Evolutionary conservation across 805 yeast species (phyloP).

Genomic region (Wickerhamiella kazuoi): DNA sequence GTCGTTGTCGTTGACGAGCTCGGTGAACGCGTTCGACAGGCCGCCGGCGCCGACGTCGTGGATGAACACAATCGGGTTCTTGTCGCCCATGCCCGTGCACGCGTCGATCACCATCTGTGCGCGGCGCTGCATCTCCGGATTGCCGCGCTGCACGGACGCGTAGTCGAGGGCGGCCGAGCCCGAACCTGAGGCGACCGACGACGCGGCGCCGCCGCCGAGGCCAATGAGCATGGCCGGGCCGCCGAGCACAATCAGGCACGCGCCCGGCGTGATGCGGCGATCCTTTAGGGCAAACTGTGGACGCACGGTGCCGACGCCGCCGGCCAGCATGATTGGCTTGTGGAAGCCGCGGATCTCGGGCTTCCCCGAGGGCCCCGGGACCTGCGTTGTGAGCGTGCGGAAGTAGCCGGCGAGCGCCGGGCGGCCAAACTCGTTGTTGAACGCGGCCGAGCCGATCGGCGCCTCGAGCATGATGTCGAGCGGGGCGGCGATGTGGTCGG

Average conservation of each 20-base stretch:
- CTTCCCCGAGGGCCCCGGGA: conserved; percentile 41
- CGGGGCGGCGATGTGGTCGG: conserved; percentile 81
- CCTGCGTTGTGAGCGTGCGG: conserved; percentile 78
- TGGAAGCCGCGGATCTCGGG: conserved; percentile 87
- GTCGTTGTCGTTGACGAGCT: conserved; percentile 90
- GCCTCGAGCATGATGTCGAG: conserved; percentile 93
- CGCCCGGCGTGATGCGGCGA: conserved; percentile 76
- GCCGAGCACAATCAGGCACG: conserved; percentile 82
- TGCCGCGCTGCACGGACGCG: conserved; percentile 98
- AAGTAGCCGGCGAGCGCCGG: conserved; percentile 95
- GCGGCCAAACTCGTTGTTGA: conserved; percentile 96
- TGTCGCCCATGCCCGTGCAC: conserved; percentile 65
- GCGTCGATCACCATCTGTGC: conserved; percentile 96
- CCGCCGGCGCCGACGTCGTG: conserved; percentile 99
- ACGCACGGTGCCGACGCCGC: conserved; percentile 95
- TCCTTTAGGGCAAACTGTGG: conserved; percentile 84
- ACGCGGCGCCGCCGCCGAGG: conserved; percentile 99
- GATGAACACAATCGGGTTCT: conserved; percentile 75
- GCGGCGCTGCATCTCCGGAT: conserved; percentile 98
- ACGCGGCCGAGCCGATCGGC: conserved; percentile 94
- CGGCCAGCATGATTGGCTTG: conserved; percentile 98
- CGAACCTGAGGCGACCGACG: conserved; percentile 76
- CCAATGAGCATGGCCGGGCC: conserved; percentile 98
- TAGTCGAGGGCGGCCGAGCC: conserved; percentile 92
- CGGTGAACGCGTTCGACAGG: conserved; percentile 90